Evolutionary conservation across 192 early-diverging fungal genomes (phyloP).

Genomic region (Geranomyces variabilis): DNA sequence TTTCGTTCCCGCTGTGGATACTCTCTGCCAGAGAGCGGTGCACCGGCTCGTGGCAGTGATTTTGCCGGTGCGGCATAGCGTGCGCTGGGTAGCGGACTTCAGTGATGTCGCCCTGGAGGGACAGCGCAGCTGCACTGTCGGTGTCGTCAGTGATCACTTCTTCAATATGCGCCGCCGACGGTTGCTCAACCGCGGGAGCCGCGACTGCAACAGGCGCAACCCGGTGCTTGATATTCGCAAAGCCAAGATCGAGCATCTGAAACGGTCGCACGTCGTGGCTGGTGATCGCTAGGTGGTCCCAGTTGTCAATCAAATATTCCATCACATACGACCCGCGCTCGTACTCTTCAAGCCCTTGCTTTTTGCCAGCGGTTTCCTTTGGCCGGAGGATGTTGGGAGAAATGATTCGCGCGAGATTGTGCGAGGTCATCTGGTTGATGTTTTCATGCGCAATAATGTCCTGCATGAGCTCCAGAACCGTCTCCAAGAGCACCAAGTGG

Average conservation of each 20-base stretch:
- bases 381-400: conserved; percentile 52
- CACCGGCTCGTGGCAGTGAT: neutral
- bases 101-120: neutral
- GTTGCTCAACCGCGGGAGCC: neutral
- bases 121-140: neutral
- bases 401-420: conserved; percentile 52
- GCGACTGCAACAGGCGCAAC: neutral
- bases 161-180: neutral
- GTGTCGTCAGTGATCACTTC: neutral
- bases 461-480: conserved; percentile 46
- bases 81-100: neutral
- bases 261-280: conserved; percentile 33
- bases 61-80: conserved; percentile 5
- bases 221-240: conserved; percentile 7
- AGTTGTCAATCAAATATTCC: conserved; percentile 50
- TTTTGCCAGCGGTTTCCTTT: conserved; percentile 25
- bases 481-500: conserved; percentile 48
- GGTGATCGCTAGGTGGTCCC: conserved; percentile 42
- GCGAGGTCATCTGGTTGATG: conserved; percentile 52
- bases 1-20: neutral
- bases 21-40: no score
- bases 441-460: conserved; percentile 30
- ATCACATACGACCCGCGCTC: conserved; percentile 49
- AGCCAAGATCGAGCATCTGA: conserved; percentile 44
- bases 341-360: conserved; percentile 51